Percentiles rank a stretch among this genome's conserved stretches.
phyloP scores from a whole-genome alignment of 2,329 filamentous ascomycete genomes.

The Pyrenochaeta sp. region DNA sequence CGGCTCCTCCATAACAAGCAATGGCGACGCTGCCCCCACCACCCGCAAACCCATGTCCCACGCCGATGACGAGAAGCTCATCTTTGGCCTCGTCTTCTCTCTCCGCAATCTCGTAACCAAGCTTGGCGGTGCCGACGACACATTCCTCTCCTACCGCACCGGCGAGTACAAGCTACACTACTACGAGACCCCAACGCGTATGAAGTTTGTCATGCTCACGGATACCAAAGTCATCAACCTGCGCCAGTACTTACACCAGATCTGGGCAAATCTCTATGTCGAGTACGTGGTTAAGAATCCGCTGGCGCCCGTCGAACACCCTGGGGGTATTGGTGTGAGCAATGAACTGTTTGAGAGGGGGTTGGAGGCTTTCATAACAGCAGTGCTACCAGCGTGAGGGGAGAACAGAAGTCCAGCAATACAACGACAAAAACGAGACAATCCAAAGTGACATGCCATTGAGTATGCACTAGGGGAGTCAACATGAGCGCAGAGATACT shows the following conservation, averaged over 20 bases:
- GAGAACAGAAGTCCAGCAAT: not conserved
- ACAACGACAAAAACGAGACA: too few relatives aligned
- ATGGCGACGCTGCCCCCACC: slow-evolving; percentile 46
- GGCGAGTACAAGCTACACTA: slow-evolving; percentile 98
- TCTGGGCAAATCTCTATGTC: slow-evolving; percentile 97
- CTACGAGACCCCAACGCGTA: slow-evolving; percentile 95
- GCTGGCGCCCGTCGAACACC: slow-evolving; percentile 68
- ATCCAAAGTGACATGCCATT: too few relatives aligned
- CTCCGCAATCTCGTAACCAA: slow-evolving; percentile 96
- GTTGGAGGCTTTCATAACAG: slow-evolving; percentile 78
- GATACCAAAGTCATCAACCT: slow-evolving; percentile 90
- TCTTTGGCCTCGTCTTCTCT: slow-evolving; percentile 97
- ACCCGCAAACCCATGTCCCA: slow-evolving; percentile 59
- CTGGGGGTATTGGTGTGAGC: slow-evolving; percentile 68
- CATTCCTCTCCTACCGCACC: slow-evolving; percentile 91
- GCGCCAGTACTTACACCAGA: slow-evolving; percentile 94
- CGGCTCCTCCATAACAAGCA: slow-evolving; percentile 56
- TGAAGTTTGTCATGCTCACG: slow-evolving; percentile 96
- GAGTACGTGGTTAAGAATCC: slow-evolving; percentile 82
- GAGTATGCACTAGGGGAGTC: too few relatives aligned
- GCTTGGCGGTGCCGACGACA: slow-evolving; percentile 89
- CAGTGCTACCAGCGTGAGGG: slow-evolving; percentile 45
- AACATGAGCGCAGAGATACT: too few relatives aligned
- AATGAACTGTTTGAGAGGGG: slow-evolving; percentile 72
- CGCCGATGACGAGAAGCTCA: slow-evolving; percentile 90